Conservation (phyloP, 306 rosid species). For the Pyrus betulifolia region DNA sequence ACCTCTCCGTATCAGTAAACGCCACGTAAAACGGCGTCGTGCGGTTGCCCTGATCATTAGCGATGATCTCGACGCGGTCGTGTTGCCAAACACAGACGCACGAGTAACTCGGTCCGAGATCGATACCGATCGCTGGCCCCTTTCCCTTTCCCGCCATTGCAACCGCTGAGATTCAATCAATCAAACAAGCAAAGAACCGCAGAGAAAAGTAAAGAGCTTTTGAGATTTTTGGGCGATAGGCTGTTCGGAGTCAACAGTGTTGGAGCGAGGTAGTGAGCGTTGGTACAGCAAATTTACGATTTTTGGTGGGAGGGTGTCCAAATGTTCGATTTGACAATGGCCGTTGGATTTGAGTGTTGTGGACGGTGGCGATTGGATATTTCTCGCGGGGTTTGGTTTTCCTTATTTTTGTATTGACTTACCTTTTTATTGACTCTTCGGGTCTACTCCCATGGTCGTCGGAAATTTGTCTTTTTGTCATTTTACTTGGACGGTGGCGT, state of each 20-base stretch:
- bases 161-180: neutral
- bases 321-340: neutral
- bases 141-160: conserved; percentile 68
- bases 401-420: too few relatives aligned
- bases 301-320: neutral
- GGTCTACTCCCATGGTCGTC: neutral
- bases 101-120: conserved; percentile 70
- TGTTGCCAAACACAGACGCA: conserved; percentile 91
- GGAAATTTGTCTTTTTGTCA: neutral
- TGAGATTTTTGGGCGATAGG: neutral
- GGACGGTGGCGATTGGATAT: neutral
- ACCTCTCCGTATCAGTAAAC: conserved; percentile 61
- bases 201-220: neutral
- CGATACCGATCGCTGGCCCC: conserved; percentile 82
- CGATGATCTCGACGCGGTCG: conserved; percentile 72
- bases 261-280: neutral
- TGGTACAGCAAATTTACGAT: neutral
- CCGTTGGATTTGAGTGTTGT: neutral
- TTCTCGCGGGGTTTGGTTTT: too few relatives aligned
- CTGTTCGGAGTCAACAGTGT: neutral
- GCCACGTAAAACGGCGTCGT: conserved; percentile 79
- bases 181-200: neutral
- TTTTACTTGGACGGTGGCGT: neutral
- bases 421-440: neutral
- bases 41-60: conserved; percentile 76